Evolutionary conservation across 2,329 filamentous ascomycete species (phyloP).

Genomic region (Fusarium sarcochroum): DNA sequence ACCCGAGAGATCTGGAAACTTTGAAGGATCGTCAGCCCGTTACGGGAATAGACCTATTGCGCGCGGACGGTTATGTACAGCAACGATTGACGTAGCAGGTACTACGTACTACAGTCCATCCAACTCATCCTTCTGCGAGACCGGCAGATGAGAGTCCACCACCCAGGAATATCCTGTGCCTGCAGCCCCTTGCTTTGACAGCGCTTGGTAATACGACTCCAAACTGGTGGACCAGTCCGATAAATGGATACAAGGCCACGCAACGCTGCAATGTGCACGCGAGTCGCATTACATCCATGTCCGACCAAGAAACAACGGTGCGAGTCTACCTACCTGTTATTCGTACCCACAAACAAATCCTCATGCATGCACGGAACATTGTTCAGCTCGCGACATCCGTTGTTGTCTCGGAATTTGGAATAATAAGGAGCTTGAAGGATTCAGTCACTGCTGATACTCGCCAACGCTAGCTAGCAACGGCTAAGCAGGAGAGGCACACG

Average conservation of each 20-base stretch:
- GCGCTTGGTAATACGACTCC: slow-evolving; percentile 31
- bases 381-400: neutral
- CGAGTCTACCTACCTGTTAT: neutral
- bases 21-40: slow-evolving; percentile 3
- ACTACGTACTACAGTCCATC: slow-evolving; percentile 30
- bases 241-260: slow-evolving; percentile 3
- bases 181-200: slow-evolving; percentile 38
- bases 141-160: slow-evolving; percentile 39
- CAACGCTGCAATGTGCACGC: slow-evolving; percentile 12
- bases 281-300: slow-evolving; percentile 17
- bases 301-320: neutral
- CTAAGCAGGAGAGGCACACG: slow-evolving; percentile 19
- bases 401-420: neutral
- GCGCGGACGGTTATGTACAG: neutral
- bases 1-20: neutral
- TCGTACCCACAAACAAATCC: too few relatives aligned
- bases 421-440: neutral
- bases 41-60: neutral
- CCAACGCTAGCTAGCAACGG: neutral
- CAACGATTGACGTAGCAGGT: slow-evolving; percentile 11
- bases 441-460: neutral
- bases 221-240: neutral
- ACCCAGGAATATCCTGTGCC: slow-evolving; percentile 20
- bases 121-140: slow-evolving; percentile 31
- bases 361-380: neutral